Percentiles rank a stretch among this genome's conserved stretches.
phyloP scores from a whole-genome alignment of 768 basidiomycete species.

The Gloeophyllum trabeum region DNA sequence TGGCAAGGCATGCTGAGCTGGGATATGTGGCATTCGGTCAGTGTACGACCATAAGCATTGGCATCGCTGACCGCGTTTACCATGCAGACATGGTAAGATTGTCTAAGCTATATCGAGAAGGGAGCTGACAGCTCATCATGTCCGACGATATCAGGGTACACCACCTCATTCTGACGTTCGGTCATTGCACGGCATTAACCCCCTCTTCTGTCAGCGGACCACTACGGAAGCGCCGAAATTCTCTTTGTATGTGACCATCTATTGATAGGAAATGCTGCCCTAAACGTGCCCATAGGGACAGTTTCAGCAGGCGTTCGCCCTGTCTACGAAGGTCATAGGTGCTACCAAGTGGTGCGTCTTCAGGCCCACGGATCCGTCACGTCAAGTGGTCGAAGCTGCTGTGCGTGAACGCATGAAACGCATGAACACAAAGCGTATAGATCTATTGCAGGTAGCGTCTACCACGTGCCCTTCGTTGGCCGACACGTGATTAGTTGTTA shows the following conservation, averaged over 20 bases:
- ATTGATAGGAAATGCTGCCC: constrained; percentile 1
- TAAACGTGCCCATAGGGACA: constrained; percentile 41
- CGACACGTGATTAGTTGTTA: constrained; percentile 15
- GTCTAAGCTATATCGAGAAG: too few relatives aligned
- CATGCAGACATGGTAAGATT: too few relatives aligned
- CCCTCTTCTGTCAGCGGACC: constrained; percentile 53
- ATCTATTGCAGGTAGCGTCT: constrained; percentile 55
- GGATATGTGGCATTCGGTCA: constrained; percentile 60
- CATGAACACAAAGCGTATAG: constrained; percentile 47
- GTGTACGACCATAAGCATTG: too few relatives aligned
- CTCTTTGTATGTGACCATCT: constrained; percentile 46
- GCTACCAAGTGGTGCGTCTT: constrained; percentile 88
- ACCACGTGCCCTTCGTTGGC: background rate
- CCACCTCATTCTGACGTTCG: constrained; percentile 5
- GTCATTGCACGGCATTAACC: constrained; percentile 20
- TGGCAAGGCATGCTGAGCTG: constrained; percentile 48
- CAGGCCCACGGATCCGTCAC: constrained; percentile 36
- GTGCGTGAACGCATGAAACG: constrained; percentile 62
- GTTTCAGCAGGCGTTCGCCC: constrained; percentile 38
- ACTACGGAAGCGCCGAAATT: constrained; percentile 77
- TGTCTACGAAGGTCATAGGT: constrained; percentile 38
- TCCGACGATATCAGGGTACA: too few relatives aligned
- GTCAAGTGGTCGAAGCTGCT: constrained; percentile 44
- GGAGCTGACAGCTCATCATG: too few relatives aligned
- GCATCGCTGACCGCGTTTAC: too few relatives aligned